Percentiles rank a stretch among this genome's conserved stretches.
Conservation (phyloP, 2,329 filamentous ascomycete species). For the Clathrospora elynae region DNA sequence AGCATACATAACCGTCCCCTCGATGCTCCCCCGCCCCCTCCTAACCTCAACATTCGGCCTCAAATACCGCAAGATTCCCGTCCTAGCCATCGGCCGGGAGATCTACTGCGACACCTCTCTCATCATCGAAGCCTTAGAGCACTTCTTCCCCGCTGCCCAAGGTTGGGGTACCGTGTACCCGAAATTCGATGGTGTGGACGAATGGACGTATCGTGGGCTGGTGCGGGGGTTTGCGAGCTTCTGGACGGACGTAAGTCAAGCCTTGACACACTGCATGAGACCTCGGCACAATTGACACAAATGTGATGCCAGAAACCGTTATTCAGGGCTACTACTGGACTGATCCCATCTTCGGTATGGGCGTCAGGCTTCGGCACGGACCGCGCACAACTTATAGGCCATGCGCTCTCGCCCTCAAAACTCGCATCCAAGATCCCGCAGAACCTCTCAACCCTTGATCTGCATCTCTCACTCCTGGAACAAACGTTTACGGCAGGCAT, state of each 20-base stretch:
- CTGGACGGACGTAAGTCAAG: constrained; percentile 46
- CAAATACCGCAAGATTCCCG: constrained; percentile 48
- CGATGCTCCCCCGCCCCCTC: constrained; percentile 49
- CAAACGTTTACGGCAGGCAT: constrained; percentile 35
- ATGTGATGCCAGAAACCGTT: constrained; percentile 45
- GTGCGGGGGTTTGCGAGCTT: constrained; percentile 50
- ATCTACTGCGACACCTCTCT: constrained; percentile 45
- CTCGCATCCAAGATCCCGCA: constrained; percentile 48
- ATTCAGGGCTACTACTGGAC: constrained; percentile 49
- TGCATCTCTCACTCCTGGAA: constrained; percentile 48
- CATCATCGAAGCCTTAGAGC: constrained; percentile 44
- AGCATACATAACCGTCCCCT: constrained; percentile 48
- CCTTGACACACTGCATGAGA: too few species aligned
- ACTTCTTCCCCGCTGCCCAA: constrained; percentile 31
- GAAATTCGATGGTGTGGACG: constrained; percentile 24
- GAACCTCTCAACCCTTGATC: constrained; percentile 47
- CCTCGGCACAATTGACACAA: too few species aligned
- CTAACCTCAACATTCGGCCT: constrained; percentile 45
- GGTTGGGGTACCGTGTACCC: constrained; percentile 48
- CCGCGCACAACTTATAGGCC: constrained; percentile 48
- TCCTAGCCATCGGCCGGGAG: constrained; percentile 40
- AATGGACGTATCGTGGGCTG: constrained; percentile 43
- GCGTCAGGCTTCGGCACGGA: constrained; percentile 48
- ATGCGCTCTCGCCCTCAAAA: constrained; percentile 46
- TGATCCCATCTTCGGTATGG: constrained; percentile 51